phyloP scores from a whole-genome alignment of 495 filamentous ascomycete species.

The Podospora appendiculata region DNA sequence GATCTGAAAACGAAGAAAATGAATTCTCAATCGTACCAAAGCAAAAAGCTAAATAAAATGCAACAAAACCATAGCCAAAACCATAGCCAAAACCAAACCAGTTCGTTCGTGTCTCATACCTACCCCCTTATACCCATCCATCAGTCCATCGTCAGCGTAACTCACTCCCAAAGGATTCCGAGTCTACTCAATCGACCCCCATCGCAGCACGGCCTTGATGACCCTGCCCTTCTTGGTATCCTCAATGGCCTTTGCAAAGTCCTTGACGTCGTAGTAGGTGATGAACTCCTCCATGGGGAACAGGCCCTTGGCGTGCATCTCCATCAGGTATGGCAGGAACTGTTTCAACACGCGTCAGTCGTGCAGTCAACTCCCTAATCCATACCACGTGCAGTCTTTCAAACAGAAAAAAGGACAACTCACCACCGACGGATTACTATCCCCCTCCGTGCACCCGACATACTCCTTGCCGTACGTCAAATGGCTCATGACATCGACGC shows the following conservation, averaged over 20 bases:
- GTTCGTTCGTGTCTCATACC: no score
- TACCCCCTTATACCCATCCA: no score
- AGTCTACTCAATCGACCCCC: background rate
- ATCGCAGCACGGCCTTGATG: slow-evolving; percentile 23
- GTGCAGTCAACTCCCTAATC: no score
- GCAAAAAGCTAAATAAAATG: no score
- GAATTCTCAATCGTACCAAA: no score
- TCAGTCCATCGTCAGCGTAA: no score
- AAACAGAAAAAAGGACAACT: slow-evolving; percentile 3
- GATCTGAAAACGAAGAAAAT: no score
- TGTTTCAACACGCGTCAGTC: slow-evolving; percentile 22
- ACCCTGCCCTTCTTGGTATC: slow-evolving; percentile 15
- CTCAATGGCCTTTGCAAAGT: slow-evolving; percentile 17
- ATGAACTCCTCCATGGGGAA: slow-evolving; percentile 36
- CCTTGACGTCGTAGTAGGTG: slow-evolving; percentile 19
- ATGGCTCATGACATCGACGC: slow-evolving; percentile 18
- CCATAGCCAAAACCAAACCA: background rate
- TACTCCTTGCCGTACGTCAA: slow-evolving; percentile 26
- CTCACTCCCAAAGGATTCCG: no score
- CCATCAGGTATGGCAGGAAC: slow-evolving; percentile 30
- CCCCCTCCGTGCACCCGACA: slow-evolving; percentile 22
- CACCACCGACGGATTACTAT: slow-evolving; percentile 16
- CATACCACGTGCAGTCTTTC: no score
- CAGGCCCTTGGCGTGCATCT: slow-evolving; percentile 31
- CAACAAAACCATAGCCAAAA: background rate